Conservation (phyloP, 1,284 basidiomycete genomes). For the Cryptococcus floricola region DNA sequence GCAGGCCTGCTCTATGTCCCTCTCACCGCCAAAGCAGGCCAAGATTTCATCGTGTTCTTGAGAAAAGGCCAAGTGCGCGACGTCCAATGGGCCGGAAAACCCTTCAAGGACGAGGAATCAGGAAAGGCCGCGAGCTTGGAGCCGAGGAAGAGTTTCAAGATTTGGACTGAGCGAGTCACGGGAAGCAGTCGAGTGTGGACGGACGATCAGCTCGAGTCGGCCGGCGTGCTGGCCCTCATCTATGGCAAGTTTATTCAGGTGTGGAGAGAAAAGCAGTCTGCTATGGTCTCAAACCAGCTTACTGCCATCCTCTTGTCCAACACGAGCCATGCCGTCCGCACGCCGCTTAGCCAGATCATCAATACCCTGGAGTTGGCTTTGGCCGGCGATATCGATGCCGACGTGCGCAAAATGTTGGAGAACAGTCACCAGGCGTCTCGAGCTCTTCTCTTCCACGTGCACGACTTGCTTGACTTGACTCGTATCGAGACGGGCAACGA, state of each 20-base stretch:
- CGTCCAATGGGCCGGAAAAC: constrained; percentile 76
- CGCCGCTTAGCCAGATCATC: constrained; percentile 43
- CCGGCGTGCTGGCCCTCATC: constrained; percentile 76
- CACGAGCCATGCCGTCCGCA: constrained; percentile 75
- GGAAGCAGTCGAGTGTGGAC: constrained; percentile 74
- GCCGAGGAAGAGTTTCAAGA: constrained; percentile 74
- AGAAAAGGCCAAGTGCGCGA: constrained; percentile 70
- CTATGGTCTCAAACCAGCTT: constrained; percentile 70
- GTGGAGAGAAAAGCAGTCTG: constrained; percentile 80
- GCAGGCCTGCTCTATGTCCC: constrained; percentile 78
- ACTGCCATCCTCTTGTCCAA: constrained; percentile 80
- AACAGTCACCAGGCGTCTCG: constrained; percentile 79
- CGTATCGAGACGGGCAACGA: constrained; percentile 75
- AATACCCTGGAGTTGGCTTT: constrained; percentile 83
- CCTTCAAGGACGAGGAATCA: constrained; percentile 55
- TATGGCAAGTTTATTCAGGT: constrained; percentile 68
- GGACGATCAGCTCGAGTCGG: constrained; percentile 83
- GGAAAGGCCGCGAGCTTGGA: constrained; percentile 55
- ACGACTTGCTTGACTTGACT: constrained; percentile 79
- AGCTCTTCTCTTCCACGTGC: constrained; percentile 75
- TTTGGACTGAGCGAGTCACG: constrained; percentile 73
- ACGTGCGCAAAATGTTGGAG: constrained; percentile 73
- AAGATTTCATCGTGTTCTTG: constrained; percentile 74
- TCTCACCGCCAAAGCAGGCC: constrained; percentile 60
- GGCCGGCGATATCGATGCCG: constrained; percentile 69